Evolutionary conservation across 2,329 filamentous ascomycete genomes (phyloP).

Genomic region (Epichloe sp.): DNA sequence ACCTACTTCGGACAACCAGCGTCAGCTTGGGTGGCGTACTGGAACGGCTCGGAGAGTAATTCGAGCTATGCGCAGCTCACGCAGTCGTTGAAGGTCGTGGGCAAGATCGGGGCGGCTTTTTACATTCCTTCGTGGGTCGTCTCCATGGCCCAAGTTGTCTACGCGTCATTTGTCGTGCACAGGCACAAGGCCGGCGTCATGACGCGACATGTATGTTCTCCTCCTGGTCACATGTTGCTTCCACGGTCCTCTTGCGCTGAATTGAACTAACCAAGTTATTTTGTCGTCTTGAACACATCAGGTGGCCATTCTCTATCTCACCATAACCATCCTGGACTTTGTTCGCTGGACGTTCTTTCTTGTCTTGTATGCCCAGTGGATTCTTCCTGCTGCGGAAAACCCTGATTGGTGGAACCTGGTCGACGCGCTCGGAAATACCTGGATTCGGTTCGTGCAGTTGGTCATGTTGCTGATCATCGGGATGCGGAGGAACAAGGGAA

Average conservation of each 20-base stretch:
- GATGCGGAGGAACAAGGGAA: slow-evolving; percentile 5
- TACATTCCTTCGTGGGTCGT: slow-evolving; percentile 6
- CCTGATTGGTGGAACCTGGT: slow-evolving; percentile 6
- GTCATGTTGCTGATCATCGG: slow-evolving; percentile 4
- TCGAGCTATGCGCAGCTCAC: slow-evolving; percentile 6
- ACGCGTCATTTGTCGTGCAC: slow-evolving; percentile 6
- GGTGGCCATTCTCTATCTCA: slow-evolving; percentile 4
- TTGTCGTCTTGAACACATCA: background rate
- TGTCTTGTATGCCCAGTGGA: slow-evolving; percentile 4
- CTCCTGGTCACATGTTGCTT: background rate
- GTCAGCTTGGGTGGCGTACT: slow-evolving; percentile 5
- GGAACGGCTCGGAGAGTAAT: slow-evolving; percentile 6
- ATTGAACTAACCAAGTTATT: no score
- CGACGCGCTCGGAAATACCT: slow-evolving; percentile 6
- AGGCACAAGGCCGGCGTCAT: slow-evolving; percentile 4
- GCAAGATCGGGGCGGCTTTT: slow-evolving; percentile 4
- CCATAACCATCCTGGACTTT: slow-evolving; percentile 3
- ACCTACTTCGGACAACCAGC: slow-evolving; percentile 7
- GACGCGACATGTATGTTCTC: slow-evolving; percentile 3
- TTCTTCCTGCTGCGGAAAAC: slow-evolving; percentile 2
- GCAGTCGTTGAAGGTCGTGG: slow-evolving; percentile 5
- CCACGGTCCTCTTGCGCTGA: no score
- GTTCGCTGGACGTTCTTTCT: slow-evolving; percentile 5
- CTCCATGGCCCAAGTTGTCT: slow-evolving; percentile 3
- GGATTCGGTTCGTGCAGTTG: slow-evolving; percentile 4